A percentile compares a stretch with the other conserved stretches of the same genome.
Conservation (phyloP, 73 alveolate genomes). For the Breviolum minutum region DNA sequence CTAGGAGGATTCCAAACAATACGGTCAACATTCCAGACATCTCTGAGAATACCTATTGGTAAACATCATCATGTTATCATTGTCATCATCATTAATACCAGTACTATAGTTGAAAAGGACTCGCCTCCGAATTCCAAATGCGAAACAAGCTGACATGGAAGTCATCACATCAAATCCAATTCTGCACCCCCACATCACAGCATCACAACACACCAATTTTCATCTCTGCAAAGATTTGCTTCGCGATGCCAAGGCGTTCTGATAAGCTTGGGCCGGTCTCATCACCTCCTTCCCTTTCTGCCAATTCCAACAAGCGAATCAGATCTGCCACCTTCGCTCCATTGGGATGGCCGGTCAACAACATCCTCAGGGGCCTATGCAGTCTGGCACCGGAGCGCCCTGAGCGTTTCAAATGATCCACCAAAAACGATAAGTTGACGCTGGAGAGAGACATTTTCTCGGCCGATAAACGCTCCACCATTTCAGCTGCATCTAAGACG, state of each 20-base stretch:
- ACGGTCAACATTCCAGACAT: background rate
- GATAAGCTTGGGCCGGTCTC: slow-evolving; percentile 25
- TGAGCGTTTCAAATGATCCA: slow-evolving; percentile 43
- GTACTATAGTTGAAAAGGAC: no score
- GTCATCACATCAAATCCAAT: no score
- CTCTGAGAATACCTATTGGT: background rate
- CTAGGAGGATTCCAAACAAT: background rate
- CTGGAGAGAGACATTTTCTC: slow-evolving; percentile 10
- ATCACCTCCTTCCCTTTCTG: slow-evolving; percentile 12
- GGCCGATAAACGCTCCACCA: background rate
- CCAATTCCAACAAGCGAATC: slow-evolving; percentile 24
- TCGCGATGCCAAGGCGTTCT: slow-evolving; percentile 16
- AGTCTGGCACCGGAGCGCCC: slow-evolving; percentile 68
- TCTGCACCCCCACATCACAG: no score
- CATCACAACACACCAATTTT: background rate
- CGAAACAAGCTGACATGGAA: no score
- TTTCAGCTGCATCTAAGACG: slow-evolving; percentile 71
- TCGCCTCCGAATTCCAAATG: no score
- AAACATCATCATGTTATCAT: no score
- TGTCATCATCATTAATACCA: no score
- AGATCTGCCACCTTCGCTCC: slow-evolving; percentile 49
- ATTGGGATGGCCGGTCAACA: slow-evolving; percentile 24
- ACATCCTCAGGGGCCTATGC: slow-evolving; percentile 29
- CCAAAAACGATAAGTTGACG: background rate
- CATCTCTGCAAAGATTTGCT: background rate